A percentile compares a stretch with the other conserved stretches of the same genome.
These are phyloP conservation scores for Marasmius sp. DNA, from an alignment of 1,284 basidiomycete genomes.

Conservation along the genomic window DNA sequence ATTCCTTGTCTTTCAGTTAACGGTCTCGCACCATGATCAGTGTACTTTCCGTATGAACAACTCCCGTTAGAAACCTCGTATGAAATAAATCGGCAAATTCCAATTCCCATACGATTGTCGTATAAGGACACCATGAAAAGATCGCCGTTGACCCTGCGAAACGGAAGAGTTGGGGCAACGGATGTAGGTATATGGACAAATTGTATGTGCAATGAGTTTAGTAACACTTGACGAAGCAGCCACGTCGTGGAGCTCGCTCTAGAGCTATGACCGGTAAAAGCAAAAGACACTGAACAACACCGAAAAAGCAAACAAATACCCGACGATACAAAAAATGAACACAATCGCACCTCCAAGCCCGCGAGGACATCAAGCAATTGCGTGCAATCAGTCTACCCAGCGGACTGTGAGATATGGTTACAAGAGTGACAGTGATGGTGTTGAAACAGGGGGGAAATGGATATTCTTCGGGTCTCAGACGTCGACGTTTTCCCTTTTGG, in stretches of 20 bases:
- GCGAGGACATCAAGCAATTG: neutral
- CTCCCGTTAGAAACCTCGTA: no score
- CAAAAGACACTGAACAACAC: neutral
- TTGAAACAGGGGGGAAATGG: neutral
- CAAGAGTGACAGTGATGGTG: neutral
- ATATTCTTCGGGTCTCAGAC: conserved; percentile 8
- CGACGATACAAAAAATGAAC: neutral
- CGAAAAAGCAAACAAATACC: neutral
- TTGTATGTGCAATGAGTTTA: no score
- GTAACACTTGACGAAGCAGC: no score
- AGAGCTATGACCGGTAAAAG: neutral
- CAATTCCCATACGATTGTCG: no score
- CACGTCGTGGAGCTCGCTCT: neutral
- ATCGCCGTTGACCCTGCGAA: no score
- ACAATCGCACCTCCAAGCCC: neutral
- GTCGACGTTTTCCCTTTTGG: conserved; percentile 31
- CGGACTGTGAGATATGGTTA: neutral
- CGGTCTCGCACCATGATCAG: no score
- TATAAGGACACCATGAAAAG: no score
- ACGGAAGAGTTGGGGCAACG: no score
- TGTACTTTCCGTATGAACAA: no score
- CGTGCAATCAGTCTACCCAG: neutral
- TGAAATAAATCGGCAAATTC: no score
- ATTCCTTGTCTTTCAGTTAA: no score
- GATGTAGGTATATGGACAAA: no score